Percentiles rank a stretch among this genome's conserved stretches.
phyloP scores from a whole-genome alignment of 441 rosid genomes.

The Gossypium laxum region DNA sequence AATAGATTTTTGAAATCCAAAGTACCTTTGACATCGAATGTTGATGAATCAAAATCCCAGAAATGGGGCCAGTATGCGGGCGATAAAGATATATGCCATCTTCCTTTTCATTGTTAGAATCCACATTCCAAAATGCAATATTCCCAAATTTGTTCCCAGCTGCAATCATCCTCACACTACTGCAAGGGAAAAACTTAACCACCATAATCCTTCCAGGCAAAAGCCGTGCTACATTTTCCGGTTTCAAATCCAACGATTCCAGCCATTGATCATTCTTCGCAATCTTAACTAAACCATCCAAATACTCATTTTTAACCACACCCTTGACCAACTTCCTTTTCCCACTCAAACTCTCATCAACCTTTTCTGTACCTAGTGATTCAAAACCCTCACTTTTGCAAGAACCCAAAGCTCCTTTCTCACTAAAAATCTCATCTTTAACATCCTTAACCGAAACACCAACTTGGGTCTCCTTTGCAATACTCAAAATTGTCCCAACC shows the following conservation, averaged over 20 bases:
- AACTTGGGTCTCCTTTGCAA: conserved; percentile 17
- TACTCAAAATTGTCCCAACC: conserved; percentile 25
- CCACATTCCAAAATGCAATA: conserved; percentile 66
- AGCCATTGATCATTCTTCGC: conserved; percentile 26
- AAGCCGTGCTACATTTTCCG: conserved; percentile 52
- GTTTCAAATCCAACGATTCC: conserved; percentile 38
- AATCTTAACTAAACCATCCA: conserved; percentile 17
- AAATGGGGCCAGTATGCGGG: conserved; percentile 47
- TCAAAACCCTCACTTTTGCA: conserved; percentile 2
- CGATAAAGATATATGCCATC: conserved; percentile 46
- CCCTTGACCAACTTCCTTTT: background rate
- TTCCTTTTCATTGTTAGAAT: conserved; percentile 28
- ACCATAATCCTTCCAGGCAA: conserved; percentile 44
- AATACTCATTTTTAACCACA: conserved; percentile 3
- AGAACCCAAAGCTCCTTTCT: conserved; percentile 2
- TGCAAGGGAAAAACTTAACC: conserved; percentile 51
- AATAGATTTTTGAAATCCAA: background rate
- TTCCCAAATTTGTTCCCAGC: conserved; percentile 60
- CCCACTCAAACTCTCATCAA: conserved; percentile 18
- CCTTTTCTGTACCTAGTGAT: conserved; percentile 5
- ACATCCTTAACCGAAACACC: conserved; percentile 8
- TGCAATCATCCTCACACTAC: conserved; percentile 45
- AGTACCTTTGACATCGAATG: conserved; percentile 52
- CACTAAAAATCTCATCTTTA: conserved; percentile 7
- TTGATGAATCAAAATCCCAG: conserved; percentile 51